Conservation (phyloP, 495 filamentous ascomycete genomes). For the Annulohypoxylon bovei region DNA sequence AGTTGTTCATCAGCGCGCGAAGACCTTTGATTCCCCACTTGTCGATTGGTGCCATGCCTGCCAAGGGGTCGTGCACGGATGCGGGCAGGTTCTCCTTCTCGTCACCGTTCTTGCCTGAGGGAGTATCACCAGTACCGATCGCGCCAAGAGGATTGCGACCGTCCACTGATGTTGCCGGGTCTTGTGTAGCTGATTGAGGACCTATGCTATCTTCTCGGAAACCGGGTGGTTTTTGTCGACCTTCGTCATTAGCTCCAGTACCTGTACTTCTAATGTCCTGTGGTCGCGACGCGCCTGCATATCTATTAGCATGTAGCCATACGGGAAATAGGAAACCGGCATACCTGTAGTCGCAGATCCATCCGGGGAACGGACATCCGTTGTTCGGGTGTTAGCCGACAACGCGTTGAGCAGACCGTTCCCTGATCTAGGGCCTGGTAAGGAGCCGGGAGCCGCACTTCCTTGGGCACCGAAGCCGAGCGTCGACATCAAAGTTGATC, state of each 20-base stretch:
- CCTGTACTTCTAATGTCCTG: conserved; percentile 54
- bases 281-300: conserved; percentile 45
- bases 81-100: conserved; percentile 48
- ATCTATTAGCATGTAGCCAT: conserved; percentile 10
- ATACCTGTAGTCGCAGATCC: conserved; percentile 42
- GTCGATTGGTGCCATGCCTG: conserved; percentile 82
- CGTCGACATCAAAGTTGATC: conserved; percentile 70
- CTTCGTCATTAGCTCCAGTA: conserved; percentile 50
- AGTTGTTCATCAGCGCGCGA: conserved; percentile 79
- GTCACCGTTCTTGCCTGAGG: conserved; percentile 55
- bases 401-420: conserved; percentile 69
- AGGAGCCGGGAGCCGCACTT: conserved; percentile 41
- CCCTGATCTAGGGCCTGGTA: conserved; percentile 50
- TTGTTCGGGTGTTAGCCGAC: conserved; percentile 59
- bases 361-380: conserved; percentile 55
- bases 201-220: conserved; percentile 54
- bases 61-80: conserved; percentile 65
- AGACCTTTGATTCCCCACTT: conserved; percentile 84
- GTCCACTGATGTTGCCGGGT: conserved; percentile 38
- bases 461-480: conserved; percentile 67
- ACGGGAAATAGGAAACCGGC: neutral
- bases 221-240: conserved; percentile 53
- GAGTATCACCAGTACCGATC: conserved; percentile 54
- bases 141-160: conserved; percentile 56
- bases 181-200: conserved; percentile 50